Evolutionary conservation across 805 yeast species (phyloP).

Genomic region (Torulaspora delbrueckii): DNA sequence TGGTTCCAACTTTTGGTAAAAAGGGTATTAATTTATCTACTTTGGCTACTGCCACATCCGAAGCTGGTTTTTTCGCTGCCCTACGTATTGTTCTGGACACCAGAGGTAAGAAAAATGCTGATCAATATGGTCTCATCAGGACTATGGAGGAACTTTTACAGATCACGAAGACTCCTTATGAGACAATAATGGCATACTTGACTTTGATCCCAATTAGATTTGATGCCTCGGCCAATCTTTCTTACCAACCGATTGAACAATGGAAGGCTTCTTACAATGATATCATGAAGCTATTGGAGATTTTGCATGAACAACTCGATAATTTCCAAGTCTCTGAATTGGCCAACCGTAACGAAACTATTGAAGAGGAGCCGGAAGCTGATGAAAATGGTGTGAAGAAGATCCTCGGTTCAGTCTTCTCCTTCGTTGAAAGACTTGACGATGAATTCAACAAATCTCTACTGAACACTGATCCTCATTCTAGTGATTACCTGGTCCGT

Average conservation of each 20-base stretch:
- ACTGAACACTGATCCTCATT: constrained; percentile 88
- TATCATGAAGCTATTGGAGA: constrained; percentile 53
- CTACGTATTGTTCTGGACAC: constrained; percentile 74
- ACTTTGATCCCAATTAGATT: constrained; percentile 83
- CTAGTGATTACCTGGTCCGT: constrained; percentile 87
- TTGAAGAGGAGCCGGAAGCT: constrained; percentile 67
- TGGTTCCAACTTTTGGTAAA: constrained; percentile 35
- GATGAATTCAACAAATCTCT: constrained; percentile 89
- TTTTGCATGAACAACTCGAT: constrained; percentile 58
- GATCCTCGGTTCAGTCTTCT: constrained; percentile 77
- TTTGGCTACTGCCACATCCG: constrained; percentile 33
- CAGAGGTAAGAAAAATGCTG: constrained; percentile 94
- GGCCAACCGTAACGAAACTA: constrained; percentile 65
- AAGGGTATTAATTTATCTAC: constrained; percentile 31
- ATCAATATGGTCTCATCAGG: constrained; percentile 69
- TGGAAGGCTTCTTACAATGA: constrained; percentile 73
- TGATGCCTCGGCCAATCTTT: constrained; percentile 63
- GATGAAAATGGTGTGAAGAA: constrained; percentile 59
- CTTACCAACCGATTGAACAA: constrained; percentile 70
- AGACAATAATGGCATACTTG: constrained; percentile 70
- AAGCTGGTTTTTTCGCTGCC: constrained; percentile 59
- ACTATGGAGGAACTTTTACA: constrained; percentile 58
- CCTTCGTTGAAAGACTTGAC: constrained; percentile 87
- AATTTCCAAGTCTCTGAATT: constrained; percentile 69
- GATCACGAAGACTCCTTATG: constrained; percentile 58